Evolutionary conservation across 768 basidiomycete genomes (phyloP).

Genomic region (Macrolepiota albuminosa): DNA sequence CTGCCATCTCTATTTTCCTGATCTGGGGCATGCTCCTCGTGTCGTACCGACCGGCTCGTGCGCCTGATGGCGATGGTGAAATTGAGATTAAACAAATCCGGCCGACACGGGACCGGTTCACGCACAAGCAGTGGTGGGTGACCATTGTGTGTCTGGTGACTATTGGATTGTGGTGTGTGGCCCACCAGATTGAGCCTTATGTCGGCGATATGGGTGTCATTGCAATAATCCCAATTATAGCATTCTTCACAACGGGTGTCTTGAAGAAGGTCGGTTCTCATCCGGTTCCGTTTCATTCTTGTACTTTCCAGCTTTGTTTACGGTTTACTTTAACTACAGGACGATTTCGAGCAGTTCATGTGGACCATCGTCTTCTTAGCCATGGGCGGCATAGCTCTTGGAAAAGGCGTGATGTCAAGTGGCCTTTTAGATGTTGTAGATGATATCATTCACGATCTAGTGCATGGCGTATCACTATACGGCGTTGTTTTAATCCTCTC

Average conservation of each 20-base stretch:
- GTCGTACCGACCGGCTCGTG: constrained; percentile 71
- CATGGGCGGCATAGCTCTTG: constrained; percentile 97
- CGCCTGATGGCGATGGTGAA: constrained; percentile 70
- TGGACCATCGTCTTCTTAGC: constrained; percentile 96
- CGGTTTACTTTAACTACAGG: constrained; percentile 37
- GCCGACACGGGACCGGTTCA: constrained; percentile 78
- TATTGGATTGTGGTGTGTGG: constrained; percentile 87
- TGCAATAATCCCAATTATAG: constrained; percentile 86
- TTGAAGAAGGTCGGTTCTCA: constrained; percentile 74
- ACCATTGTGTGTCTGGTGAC: constrained; percentile 77
- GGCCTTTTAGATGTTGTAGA: constrained; percentile 84
- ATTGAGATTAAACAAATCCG: constrained; percentile 84
- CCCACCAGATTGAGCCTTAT: constrained; percentile 64
- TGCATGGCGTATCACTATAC: constrained; percentile 62
- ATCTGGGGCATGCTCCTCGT: constrained; percentile 90
- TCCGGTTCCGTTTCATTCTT: background rate
- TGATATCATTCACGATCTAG: constrained; percentile 47
- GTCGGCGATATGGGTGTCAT: constrained; percentile 98
- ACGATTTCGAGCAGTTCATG: constrained; percentile 91
- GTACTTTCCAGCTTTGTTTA: background rate
- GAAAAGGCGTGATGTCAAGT: constrained; percentile 87
- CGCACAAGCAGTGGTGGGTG: constrained; percentile 87
- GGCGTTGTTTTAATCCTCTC: constrained; percentile 69
- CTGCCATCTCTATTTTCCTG: constrained; percentile 75
- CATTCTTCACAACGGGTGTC: constrained; percentile 91